Evolutionary conservation across 352 stramenopile species (phyloP).

Genomic region (Globisporangium lucens): DNA sequence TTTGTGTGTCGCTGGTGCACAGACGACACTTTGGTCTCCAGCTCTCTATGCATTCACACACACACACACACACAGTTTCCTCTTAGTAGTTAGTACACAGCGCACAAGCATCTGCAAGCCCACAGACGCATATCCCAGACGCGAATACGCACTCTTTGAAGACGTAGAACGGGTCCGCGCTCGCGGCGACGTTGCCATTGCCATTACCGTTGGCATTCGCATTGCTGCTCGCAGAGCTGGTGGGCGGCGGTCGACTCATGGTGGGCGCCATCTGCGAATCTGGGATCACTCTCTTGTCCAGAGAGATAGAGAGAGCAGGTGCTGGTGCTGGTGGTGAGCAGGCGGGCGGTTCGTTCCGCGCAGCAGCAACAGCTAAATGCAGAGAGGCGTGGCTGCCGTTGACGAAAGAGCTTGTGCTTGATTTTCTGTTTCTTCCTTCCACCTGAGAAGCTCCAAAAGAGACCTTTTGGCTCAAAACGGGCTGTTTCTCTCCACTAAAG

Average conservation of each 20-base stretch:
- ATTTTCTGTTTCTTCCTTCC: constrained; percentile 1
- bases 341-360: neutral
- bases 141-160: constrained; percentile 65
- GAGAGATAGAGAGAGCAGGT: neutral
- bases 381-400: constrained; percentile 1
- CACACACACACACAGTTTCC: neutral
- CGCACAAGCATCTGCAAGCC: neutral
- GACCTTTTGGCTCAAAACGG: constrained; percentile 5
- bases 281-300: neutral
- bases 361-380: constrained; percentile 1
- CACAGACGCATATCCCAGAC: constrained; percentile 6
- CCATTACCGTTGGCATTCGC: neutral
- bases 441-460: constrained; percentile 5
- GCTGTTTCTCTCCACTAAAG: neutral
- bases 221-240: neutral
- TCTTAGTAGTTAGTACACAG: neutral
- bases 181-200: constrained; percentile 27
- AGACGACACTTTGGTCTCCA: constrained; percentile 73
- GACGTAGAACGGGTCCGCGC: constrained; percentile 78
- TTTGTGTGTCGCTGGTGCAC: constrained; percentile 67
- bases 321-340: neutral
- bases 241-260: constrained; percentile 11
- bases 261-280: constrained; percentile 8
- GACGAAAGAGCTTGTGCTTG: neutral
- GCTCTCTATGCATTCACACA: constrained; percentile 35